Conservation (phyloP, 2,329 filamentous ascomycete genomes). For the Penicillium brevicompactum region DNA sequence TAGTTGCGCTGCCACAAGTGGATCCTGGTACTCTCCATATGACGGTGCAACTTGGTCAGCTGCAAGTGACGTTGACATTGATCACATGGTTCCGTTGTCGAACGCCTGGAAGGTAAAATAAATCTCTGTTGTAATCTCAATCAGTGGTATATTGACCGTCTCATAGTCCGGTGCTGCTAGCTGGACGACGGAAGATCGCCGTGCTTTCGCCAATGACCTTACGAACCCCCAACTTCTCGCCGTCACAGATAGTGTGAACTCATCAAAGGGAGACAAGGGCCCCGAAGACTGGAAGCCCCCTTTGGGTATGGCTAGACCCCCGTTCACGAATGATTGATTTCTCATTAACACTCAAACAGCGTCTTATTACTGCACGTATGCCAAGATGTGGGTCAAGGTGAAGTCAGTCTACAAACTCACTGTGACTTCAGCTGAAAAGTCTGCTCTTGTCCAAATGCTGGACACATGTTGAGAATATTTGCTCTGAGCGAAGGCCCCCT, state of each 20-base stretch:
- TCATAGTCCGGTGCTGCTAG: slow-evolving; percentile 60
- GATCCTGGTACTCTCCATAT: slow-evolving; percentile 72
- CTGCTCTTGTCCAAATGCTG: slow-evolving; percentile 66
- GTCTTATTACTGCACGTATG: slow-evolving; percentile 77
- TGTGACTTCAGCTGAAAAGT: slow-evolving; percentile 72
- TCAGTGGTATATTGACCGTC: background rate
- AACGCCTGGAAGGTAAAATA: slow-evolving; percentile 71
- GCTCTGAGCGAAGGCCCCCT: background rate
- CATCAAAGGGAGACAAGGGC: slow-evolving; percentile 70
- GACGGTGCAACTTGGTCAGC: slow-evolving; percentile 71
- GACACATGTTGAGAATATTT: slow-evolving; percentile 56
- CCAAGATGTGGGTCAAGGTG: slow-evolving; percentile 74
- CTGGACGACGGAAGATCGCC: slow-evolving; percentile 70
- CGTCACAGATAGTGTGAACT: slow-evolving; percentile 77
- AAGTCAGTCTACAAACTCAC: slow-evolving; percentile 72
- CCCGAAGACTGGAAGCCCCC: slow-evolving; percentile 78
- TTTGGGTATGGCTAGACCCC: slow-evolving; percentile 47
- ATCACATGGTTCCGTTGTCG: slow-evolving; percentile 79
- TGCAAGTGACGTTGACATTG: slow-evolving; percentile 74
- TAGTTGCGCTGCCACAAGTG: slow-evolving; percentile 65
- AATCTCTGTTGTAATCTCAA: background rate
- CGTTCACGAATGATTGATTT: background rate
- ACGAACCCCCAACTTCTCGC: slow-evolving; percentile 74
- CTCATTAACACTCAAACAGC: slow-evolving; percentile 27
- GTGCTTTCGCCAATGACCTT: slow-evolving; percentile 76